phyloP scores from a whole-genome alignment of 2,329 filamentous ascomycete genomes.

The Ophiobolus disseminans region DNA sequence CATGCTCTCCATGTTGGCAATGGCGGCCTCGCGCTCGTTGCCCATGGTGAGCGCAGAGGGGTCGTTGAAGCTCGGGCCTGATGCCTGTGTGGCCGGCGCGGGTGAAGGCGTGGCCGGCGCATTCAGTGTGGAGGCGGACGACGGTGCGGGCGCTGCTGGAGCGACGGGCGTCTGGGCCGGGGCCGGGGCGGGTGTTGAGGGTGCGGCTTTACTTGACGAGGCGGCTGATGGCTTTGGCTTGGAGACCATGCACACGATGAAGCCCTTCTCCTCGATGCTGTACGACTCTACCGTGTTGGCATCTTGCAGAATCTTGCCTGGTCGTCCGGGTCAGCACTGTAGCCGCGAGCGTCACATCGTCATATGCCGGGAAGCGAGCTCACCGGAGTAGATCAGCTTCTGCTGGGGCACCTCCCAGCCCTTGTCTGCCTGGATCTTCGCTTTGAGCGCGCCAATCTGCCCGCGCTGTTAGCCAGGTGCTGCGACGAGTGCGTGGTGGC shows the following conservation, averaged over 20 bases:
- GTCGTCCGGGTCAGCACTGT: constrained; percentile 31
- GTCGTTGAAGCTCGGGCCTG: constrained; percentile 64
- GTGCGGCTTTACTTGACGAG: constrained; percentile 57
- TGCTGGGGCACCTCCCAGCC: constrained; percentile 89
- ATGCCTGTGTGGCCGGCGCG: constrained; percentile 54
- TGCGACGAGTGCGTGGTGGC: constrained; percentile 22
- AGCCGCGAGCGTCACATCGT: constrained; percentile 13
- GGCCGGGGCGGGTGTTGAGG: constrained; percentile 63
- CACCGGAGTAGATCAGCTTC: constrained; percentile 98
- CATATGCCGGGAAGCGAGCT: constrained; percentile 35
- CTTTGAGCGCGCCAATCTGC: constrained; percentile 88
- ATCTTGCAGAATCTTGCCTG: constrained; percentile 98
- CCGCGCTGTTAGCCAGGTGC: constrained; percentile 18
- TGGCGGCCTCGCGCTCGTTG: constrained; percentile 78
- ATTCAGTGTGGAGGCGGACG: constrained; percentile 58
- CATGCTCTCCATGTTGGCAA: constrained; percentile 96
- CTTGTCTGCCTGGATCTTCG: constrained; percentile 90
- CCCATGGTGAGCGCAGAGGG: constrained; percentile 87
- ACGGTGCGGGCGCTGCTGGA: constrained; percentile 61
- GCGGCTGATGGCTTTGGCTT: constrained; percentile 78
- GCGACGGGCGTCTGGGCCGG: constrained; percentile 58
- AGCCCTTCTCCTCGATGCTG: constrained; percentile 99
- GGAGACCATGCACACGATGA: constrained; percentile 97
- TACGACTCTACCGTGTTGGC: constrained; percentile 95
- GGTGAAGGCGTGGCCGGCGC: constrained; percentile 60